These are phyloP conservation scores for Alloascoidea africana DNA, from an alignment of 805 yeast genomes.

Conservation along the genomic window DNA sequence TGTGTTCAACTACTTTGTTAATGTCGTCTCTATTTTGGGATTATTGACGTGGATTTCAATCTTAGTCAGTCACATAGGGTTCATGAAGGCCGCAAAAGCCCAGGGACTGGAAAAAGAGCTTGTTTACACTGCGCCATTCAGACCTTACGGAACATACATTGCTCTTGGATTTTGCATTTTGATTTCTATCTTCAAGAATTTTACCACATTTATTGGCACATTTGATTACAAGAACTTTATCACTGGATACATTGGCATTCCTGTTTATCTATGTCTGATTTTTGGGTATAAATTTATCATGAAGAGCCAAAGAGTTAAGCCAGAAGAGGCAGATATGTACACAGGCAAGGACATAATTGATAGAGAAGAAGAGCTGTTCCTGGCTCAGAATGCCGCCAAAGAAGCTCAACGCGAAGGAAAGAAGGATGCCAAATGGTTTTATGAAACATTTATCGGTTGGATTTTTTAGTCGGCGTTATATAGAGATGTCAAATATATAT, in stretches of 20 bases:
- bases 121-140: slow-evolving; percentile 46
- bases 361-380: slow-evolving; percentile 30
- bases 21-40: slow-evolving; percentile 19
- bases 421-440: not conserved
- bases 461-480: too few relatives aligned
- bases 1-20: slow-evolving; percentile 33
- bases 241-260: slow-evolving; percentile 67
- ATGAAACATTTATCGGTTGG: slow-evolving; percentile 1
- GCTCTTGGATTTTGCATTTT: slow-evolving; percentile 27
- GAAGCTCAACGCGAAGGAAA: slow-evolving; percentile 3
- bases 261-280: slow-evolving; percentile 39
- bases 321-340: slow-evolving; percentile 45
- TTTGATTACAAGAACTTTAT: slow-evolving; percentile 54
- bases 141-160: slow-evolving; percentile 48
- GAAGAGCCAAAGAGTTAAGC: slow-evolving; percentile 31
- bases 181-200: slow-evolving; percentile 24
- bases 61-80: slow-evolving; percentile 28
- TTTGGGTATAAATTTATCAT: slow-evolving; percentile 43
- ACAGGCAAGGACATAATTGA: slow-evolving; percentile 42
- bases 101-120: slow-evolving; percentile 28
- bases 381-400: slow-evolving; percentile 6
- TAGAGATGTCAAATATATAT: too few relatives aligned
- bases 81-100: slow-evolving; percentile 28
- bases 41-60: slow-evolving; percentile 26
- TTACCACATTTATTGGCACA: slow-evolving; percentile 28